phyloP scores from a whole-genome alignment of 2,329 filamentous ascomycete genomes.

The Colletotrichum agaves region DNA sequence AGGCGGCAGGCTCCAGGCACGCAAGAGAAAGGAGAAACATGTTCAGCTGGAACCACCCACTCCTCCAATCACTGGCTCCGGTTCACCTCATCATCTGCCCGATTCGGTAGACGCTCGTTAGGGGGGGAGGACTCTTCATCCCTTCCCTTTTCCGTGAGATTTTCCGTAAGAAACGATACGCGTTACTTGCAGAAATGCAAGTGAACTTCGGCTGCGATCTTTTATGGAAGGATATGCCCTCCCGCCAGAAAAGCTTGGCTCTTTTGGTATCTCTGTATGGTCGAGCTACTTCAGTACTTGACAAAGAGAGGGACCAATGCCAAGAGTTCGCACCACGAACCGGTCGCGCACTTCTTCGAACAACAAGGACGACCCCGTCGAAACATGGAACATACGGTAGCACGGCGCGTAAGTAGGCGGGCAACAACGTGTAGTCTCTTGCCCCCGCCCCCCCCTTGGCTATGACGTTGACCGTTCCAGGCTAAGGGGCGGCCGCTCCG shows the following conservation, averaged over 20 bases:
- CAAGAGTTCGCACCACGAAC: neutral
- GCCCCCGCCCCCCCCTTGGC: neutral
- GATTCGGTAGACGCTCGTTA: conserved; percentile 63
- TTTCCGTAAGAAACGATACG: neutral
- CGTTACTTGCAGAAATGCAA: neutral
- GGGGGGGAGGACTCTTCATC: conserved; percentile 70
- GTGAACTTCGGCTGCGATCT: neutral
- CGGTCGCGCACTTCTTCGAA: too few relatives aligned
- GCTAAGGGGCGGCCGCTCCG: conserved; percentile 16
- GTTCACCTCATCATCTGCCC: conserved; percentile 21
- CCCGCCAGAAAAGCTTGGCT: conserved; percentile 1
- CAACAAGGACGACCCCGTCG: too few relatives aligned
- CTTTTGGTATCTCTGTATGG: neutral
- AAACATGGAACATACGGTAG: neutral
- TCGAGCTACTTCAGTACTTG: too few relatives aligned
- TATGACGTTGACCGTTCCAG: neutral
- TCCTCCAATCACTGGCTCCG: conserved; percentile 25
- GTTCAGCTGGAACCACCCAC: neutral
- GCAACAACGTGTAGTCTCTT: neutral
- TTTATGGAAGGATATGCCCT: too few relatives aligned
- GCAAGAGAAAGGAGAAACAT: neutral
- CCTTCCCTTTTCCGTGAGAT: conserved; percentile 58
- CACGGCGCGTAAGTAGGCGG: neutral
- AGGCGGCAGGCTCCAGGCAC: neutral
- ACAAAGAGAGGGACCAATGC: neutral